Evolutionary conservation across 176 grass and related monocot species (phyloP).

Genomic region (Aegilops umbellulata): DNA sequence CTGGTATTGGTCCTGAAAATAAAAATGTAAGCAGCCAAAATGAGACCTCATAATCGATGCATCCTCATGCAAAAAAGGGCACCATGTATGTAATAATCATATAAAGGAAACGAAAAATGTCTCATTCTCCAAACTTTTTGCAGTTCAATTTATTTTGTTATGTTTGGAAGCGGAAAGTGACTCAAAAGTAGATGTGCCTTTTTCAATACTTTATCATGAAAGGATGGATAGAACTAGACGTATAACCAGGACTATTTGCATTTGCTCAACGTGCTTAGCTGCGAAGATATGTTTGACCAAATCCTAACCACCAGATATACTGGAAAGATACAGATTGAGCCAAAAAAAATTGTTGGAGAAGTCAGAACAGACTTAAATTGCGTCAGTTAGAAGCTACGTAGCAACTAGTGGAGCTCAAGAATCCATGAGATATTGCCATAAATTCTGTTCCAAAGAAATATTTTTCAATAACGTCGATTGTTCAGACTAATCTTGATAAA

Average conservation of each 20-base stretch:
- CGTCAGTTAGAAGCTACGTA: background rate
- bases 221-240: slow-evolving; percentile 15
- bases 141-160: background rate
- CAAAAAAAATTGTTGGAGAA: background rate
- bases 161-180: slow-evolving; percentile 21
- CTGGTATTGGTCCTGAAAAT: slow-evolving; percentile 32
- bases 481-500: background rate
- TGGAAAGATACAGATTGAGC: background rate
- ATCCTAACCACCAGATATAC: slow-evolving; percentile 41
- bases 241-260: slow-evolving; percentile 12
- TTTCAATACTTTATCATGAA: slow-evolving; percentile 21
- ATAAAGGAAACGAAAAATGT: background rate
- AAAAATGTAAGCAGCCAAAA: slow-evolving; percentile 5
- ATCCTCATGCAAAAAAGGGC: background rate
- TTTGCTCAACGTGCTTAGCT: slow-evolving; percentile 15
- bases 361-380: background rate
- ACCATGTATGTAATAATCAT: background rate
- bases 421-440: background rate
- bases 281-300: slow-evolving; percentile 30
- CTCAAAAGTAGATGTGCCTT: background rate
- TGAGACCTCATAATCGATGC: slow-evolving; percentile 21
- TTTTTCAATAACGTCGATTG: background rate
- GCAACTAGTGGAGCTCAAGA: background rate
- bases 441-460: background rate
- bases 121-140: slow-evolving; percentile 11